Evolutionary conservation across 257 asterid species (phyloP).

Genomic region (Verbascum thapsus): DNA sequence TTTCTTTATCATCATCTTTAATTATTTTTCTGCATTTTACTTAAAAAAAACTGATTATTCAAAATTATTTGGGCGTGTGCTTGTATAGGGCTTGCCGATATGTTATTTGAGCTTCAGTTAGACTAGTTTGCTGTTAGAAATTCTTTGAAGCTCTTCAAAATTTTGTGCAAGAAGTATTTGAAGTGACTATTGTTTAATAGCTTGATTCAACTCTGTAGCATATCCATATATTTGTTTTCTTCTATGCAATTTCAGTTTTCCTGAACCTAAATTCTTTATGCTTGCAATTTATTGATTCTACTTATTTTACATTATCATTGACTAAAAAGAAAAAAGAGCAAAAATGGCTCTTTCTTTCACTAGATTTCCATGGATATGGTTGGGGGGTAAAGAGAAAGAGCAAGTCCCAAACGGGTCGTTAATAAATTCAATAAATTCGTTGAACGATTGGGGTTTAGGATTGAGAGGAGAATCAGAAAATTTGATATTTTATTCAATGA

Average conservation of each 20-base stretch:
- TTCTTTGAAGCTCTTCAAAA: not conserved
- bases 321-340: not conserved
- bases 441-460: conserved; percentile 83
- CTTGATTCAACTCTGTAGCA: no score
- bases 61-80: no score
- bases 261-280: not conserved
- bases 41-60: no score
- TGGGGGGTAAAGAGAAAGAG: conserved; percentile 57
- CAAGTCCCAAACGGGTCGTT: conserved; percentile 41
- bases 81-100: not conserved
- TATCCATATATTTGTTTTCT: not conserved
- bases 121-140: not conserved
- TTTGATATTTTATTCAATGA: conserved; percentile 54
- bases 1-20: not conserved
- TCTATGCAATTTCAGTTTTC: not conserved
- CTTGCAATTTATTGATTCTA: not conserved
- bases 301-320: not conserved
- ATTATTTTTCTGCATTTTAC: not conserved
- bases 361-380: conserved; percentile 55
- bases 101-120: not conserved
- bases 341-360: conserved; percentile 33
- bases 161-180: no score
- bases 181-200: no score
- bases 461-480: conserved; percentile 65
- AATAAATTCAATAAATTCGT: conserved; percentile 55